Percentiles rank a stretch among this genome's conserved stretches.
phyloP scores from a whole-genome alignment of 1,284 basidiomycete genomes.

The Apiotrichum veenhuisii region DNA sequence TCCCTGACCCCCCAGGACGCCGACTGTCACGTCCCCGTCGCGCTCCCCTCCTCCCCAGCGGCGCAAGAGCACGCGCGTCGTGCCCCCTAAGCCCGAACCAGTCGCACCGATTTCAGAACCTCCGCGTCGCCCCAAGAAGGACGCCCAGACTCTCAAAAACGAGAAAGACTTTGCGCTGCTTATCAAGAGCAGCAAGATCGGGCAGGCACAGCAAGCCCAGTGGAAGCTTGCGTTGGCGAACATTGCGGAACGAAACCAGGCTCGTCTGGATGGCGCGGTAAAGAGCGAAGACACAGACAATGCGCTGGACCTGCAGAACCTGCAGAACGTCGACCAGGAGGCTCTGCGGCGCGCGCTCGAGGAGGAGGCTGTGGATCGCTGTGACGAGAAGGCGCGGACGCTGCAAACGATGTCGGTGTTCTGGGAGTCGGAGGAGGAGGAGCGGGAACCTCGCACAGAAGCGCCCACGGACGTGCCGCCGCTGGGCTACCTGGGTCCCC shows the following conservation, averaged over 20 bases:
- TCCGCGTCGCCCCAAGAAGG: no score
- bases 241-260: background rate
- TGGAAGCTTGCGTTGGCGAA: background rate
- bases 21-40: no score
- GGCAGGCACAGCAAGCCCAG: background rate
- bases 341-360: background rate
- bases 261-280: background rate
- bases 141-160: no score
- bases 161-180: no score
- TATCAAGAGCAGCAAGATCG: no score
- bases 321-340: no score
- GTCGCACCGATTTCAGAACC: no score
- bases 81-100: no score
- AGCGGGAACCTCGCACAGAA: background rate
- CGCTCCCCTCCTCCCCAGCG: no score
- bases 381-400: slow-evolving; percentile 1
- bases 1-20: background rate
- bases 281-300: background rate
- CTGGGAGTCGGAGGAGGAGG: background rate
- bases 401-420: background rate
- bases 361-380: no score
- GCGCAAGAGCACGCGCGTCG: no score
- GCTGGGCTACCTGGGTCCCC: background rate
- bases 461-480: background rate
- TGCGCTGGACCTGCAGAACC: background rate